Evolutionary conservation across 495 filamentous ascomycete genomes (phyloP).

Genomic region (Lophium mytilinum): DNA sequence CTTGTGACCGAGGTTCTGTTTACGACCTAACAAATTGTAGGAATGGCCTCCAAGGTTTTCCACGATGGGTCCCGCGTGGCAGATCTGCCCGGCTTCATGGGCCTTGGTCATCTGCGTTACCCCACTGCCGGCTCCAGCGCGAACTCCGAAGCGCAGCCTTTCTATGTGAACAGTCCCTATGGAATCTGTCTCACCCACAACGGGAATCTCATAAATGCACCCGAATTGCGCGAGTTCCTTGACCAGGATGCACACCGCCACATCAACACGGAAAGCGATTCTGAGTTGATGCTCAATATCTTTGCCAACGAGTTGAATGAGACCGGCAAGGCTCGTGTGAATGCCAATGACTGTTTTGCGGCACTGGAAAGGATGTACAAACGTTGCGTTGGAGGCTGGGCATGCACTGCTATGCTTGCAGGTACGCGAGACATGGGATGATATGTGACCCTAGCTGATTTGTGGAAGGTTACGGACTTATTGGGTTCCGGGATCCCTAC

Average conservation of each 20-base stretch:
- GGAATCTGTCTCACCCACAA: conserved; percentile 68
- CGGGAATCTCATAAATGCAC: conserved; percentile 93
- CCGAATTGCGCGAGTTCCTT: conserved; percentile 65
- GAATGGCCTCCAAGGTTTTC: conserved; percentile 85
- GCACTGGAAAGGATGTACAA: conserved; percentile 66
- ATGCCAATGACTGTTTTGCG: conserved; percentile 81
- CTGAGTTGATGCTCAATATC: conserved; percentile 90
- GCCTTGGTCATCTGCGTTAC: conserved; percentile 81
- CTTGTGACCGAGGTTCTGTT: too few species aligned
- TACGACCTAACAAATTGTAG: too few species aligned
- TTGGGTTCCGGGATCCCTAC: conserved; percentile 82
- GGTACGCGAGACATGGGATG: conserved; percentile 38
- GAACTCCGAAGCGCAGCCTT: conserved; percentile 74
- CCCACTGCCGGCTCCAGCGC: conserved; percentile 85
- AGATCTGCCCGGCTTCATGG: conserved; percentile 84
- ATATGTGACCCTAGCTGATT: neutral
- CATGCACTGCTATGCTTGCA: conserved; percentile 86
- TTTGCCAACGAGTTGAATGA: conserved; percentile 91
- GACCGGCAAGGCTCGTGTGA: conserved; percentile 93
- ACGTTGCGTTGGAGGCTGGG: conserved; percentile 76
- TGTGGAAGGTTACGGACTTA: conserved; percentile 62
- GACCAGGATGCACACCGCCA: conserved; percentile 87
- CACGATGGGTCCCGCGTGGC: conserved; percentile 63
- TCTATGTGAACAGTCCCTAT: conserved; percentile 90
- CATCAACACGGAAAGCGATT: conserved; percentile 94